Evolutionary conservation across 164 flowering plant species (phyloP).

Genomic region (Kingdonia uniflora): DNA sequence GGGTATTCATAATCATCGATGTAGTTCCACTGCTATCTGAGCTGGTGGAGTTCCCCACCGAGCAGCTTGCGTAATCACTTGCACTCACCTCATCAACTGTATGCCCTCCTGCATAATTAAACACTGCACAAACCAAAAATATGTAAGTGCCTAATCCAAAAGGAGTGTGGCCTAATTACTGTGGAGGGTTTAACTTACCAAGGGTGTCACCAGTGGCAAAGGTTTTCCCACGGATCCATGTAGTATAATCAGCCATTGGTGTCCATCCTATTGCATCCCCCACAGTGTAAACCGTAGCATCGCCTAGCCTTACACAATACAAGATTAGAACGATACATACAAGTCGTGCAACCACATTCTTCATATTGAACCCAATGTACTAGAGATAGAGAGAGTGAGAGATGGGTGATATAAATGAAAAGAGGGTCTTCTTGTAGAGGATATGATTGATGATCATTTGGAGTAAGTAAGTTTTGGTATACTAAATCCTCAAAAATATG

Average conservation of each 20-base stretch:
- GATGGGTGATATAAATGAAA: no score
- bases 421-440: no score
- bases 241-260: slow-evolving; percentile 22
- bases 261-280: slow-evolving; percentile 40
- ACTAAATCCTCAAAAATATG: no score
- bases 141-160: no score
- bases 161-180: no score
- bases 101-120: slow-evolving; percentile 15
- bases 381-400: no score
- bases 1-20: slow-evolving; percentile 3
- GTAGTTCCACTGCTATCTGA: slow-evolving; percentile 8
- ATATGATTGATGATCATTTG: no score
- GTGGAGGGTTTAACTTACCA: no score
- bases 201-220: slow-evolving; percentile 36
- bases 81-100: slow-evolving; percentile 14
- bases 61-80: slow-evolving; percentile 9
- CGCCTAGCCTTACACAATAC: slow-evolving; percentile 11
- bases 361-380: no score
- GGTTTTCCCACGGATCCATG: slow-evolving; percentile 34
- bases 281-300: slow-evolving; percentile 27
- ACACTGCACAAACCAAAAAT: slow-evolving; percentile 4
- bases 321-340: slow-evolving; percentile 1
- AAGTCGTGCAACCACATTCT: no score
- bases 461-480: no score
- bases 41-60: slow-evolving; percentile 4